Evolutionary conservation across 73 alveolate species (phyloP), one percentile per base, ranked within the genome.

Genomic region (Tetrahymena thermophila): DNA sequence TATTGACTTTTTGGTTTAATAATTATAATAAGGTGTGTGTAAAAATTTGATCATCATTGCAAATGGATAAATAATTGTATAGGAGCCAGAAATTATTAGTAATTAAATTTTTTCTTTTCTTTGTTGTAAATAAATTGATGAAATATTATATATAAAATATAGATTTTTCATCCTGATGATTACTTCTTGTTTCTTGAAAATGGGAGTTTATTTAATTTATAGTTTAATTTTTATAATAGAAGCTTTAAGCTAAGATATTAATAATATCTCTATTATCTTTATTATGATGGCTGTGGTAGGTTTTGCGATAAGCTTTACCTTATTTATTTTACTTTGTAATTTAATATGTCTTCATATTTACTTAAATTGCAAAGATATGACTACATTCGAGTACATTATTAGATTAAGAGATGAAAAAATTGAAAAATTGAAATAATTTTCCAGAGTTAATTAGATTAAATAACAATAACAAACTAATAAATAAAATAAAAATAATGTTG

Each of bases 381-480:
- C 89, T 23, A 71, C 89, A 4, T 71, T 28, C 35, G 89, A 71
- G 37, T 71, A 71, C 28, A 71, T 71, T 8, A n/a, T 71, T 7
- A 31, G 37, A 34, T 0, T 17, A 0, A 71, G 89, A 34, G 89
- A 71, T 28, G 89, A 71, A 28, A 71, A 25, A n/a, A n/a, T 25
- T n/a, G 96, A 93, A 35, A 44, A 55, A 23, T 31, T 71, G 1
- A 71, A 71, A 50, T 50, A 50, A 71, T n/a, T 17, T 97, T 93
- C 93, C 84, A 97, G 93, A 97, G 95, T 93, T 98, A 71, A 71
- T 71, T 31, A 23, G 40, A n/a, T 28, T 0, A 71, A 71, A 31
- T 34, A 28, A 21, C 37, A 71, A 13, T 3, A 19, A 7, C 37
- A 56, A 19, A 31, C 35, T 1, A 71, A 9, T 0, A 71, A 28